These are phyloP conservation scores for Trichoderma koningii DNA, from an alignment of 2,329 filamentous ascomycete species.

Conservation along the genomic window DNA sequence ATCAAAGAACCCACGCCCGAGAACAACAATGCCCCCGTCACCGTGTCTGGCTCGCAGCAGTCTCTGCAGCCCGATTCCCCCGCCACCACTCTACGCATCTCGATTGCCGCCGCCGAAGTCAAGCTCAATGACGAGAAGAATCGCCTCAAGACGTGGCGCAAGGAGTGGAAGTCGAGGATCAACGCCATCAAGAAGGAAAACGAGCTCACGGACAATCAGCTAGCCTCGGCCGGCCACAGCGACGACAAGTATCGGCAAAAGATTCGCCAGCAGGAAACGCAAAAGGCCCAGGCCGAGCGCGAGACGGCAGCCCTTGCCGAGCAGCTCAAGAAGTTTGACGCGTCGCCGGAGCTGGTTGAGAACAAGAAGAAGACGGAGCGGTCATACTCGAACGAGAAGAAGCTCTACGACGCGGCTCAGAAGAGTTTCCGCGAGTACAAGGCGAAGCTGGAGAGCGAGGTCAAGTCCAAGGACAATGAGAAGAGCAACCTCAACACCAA, in stretches of 20 bases:
- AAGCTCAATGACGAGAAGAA: slow-evolving; percentile 70
- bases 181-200: slow-evolving; percentile 72
- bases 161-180: slow-evolving; percentile 71
- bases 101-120: slow-evolving; percentile 70
- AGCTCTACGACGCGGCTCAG: slow-evolving; percentile 60
- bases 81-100: slow-evolving; percentile 73
- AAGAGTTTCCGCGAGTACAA: slow-evolving; percentile 61
- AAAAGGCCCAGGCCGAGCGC: slow-evolving; percentile 65
- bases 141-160: slow-evolving; percentile 69
- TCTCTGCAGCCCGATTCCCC: slow-evolving; percentile 74
- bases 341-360: slow-evolving; percentile 62
- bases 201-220: slow-evolving; percentile 65
- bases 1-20: slow-evolving; percentile 48
- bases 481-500: slow-evolving; percentile 65
- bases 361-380: slow-evolving; percentile 59
- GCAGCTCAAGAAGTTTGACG: slow-evolving; percentile 63
- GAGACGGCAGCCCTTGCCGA: slow-evolving; percentile 59
- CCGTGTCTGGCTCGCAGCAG: slow-evolving; percentile 52
- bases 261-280: slow-evolving; percentile 72
- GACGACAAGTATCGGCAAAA: slow-evolving; percentile 78
- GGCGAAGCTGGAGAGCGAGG: slow-evolving; percentile 61
- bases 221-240: slow-evolving; percentile 68
- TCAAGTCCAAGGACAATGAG: slow-evolving; percentile 65
- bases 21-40: slow-evolving; percentile 35
- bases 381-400: slow-evolving; percentile 57